Evolutionary conservation across 768 basidiomycete genomes (phyloP).

Genomic region (Trametes cubensis): DNA sequence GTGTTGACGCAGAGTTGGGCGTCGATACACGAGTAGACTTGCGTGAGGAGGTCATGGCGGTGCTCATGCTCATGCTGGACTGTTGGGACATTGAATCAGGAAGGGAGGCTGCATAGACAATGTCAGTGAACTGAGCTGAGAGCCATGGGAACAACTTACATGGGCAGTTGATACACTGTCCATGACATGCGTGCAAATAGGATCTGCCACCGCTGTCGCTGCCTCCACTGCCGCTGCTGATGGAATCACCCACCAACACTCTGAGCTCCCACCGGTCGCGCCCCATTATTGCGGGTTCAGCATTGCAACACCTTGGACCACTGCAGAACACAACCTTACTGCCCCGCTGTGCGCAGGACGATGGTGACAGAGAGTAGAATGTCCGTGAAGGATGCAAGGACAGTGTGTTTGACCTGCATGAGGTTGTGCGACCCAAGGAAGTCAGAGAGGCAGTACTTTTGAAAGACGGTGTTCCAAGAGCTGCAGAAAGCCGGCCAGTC

Average conservation of each 20-base stretch:
- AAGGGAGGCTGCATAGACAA: too few relatives aligned
- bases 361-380: constrained; percentile 94
- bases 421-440: constrained; percentile 89
- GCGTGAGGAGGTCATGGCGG: too few relatives aligned
- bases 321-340: constrained; percentile 66
- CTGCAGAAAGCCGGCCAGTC: constrained; percentile 11
- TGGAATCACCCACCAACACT: constrained; percentile 7
- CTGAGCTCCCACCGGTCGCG: constrained; percentile 38
- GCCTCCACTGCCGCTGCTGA: constrained; percentile 10
- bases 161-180: constrained; percentile 25
- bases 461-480: constrained; percentile 27
- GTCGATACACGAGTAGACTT: too few relatives aligned
- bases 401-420: constrained; percentile 87
- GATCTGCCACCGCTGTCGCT: neutral
- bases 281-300: constrained; percentile 88
- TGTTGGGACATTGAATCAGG: too few relatives aligned
- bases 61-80: too few relatives aligned
- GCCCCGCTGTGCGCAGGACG: constrained; percentile 77
- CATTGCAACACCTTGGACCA: constrained; percentile 85
- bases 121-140: constrained; percentile 51
- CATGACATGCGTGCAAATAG: constrained; percentile 20
- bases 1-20: too few relatives aligned
- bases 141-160: constrained; percentile 40
- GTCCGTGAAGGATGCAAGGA: constrained; percentile 89
- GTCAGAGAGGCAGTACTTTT: neutral